phyloP scores from a whole-genome alignment of 2,329 filamentous ascomycete species.

The Neofusicoccum umdonicola region DNA sequence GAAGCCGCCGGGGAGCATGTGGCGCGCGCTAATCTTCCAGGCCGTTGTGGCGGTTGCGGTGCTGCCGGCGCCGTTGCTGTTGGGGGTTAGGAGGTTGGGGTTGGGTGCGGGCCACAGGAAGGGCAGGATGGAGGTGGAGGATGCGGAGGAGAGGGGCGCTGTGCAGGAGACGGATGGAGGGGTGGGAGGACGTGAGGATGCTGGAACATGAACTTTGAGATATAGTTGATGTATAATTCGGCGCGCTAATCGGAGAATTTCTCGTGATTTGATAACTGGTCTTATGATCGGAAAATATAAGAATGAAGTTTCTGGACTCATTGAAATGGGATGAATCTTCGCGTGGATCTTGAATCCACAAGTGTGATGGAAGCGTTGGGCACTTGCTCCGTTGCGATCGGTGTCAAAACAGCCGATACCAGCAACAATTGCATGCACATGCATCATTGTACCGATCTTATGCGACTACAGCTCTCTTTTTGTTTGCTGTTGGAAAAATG shows the following conservation, averaged over 20 bases:
- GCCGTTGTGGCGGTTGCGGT: constrained; percentile 66
- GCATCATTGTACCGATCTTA: neutral
- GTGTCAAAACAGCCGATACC: neutral
- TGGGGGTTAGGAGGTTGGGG: constrained; percentile 66
- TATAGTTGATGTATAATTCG: too few relatives aligned
- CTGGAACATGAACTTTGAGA: too few relatives aligned
- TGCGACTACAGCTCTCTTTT: constrained; percentile 9
- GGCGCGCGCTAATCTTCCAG: constrained; percentile 71
- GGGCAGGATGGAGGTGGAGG: constrained; percentile 34
- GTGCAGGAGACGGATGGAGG: neutral
- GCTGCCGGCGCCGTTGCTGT: constrained; percentile 64
- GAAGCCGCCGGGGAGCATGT: constrained; percentile 69
- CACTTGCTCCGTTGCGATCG: neutral
- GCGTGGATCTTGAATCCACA: too few relatives aligned
- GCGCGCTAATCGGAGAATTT: too few relatives aligned
- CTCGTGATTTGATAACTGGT: too few relatives aligned
- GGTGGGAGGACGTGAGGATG: neutral
- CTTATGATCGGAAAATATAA: too few relatives aligned
- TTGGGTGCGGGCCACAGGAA: constrained; percentile 27
- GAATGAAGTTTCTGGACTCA: too few relatives aligned
- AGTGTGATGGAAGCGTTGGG: too few relatives aligned
- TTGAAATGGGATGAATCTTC: too few relatives aligned
- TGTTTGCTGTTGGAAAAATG: neutral
- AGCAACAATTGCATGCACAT: neutral
- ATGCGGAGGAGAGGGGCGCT: constrained; percentile 21